Conservation (phyloP, 1,284 basidiomycete genomes). For the Rhodotorula sp. region DNA sequence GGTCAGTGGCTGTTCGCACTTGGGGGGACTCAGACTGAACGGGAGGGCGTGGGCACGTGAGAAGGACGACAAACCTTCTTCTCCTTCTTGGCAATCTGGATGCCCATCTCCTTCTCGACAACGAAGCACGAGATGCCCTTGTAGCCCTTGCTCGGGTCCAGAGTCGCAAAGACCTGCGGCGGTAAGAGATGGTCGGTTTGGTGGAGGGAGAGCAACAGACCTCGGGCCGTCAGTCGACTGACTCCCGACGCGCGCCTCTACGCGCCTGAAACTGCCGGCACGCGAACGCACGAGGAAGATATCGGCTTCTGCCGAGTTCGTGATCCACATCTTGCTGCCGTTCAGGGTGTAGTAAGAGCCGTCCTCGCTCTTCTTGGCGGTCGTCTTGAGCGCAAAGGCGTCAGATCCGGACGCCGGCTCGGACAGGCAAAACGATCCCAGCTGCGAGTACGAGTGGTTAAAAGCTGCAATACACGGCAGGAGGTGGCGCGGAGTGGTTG, state of each 20-base stretch:
- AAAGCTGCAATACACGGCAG: too few species aligned
- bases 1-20: neutral
- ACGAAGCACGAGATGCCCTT: slow-evolving; percentile 99
- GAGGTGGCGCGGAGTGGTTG: neutral
- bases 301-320: slow-evolving; percentile 94
- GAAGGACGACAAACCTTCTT: slow-evolving; percentile 63
- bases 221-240: too few species aligned
- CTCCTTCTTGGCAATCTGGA: slow-evolving; percentile 98
- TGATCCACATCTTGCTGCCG: slow-evolving; percentile 99
- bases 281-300: slow-evolving; percentile 57
- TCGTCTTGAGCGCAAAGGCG: slow-evolving; percentile 93
- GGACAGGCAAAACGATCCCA: slow-evolving; percentile 94
- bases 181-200: neutral
- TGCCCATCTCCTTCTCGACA: slow-evolving; percentile 92
- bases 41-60: too few species aligned
- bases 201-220: neutral
- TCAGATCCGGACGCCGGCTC: slow-evolving; percentile 92
- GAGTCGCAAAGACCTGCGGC: slow-evolving; percentile 82
- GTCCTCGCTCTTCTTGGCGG: slow-evolving; percentile 78
- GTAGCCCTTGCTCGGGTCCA: slow-evolving; percentile 92
- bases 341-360: slow-evolving; percentile 74
- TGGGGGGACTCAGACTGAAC: too few species aligned
- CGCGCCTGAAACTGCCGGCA: neutral
- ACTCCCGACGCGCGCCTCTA: too few species aligned
- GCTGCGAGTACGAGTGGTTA: slow-evolving; percentile 53